Evolutionary conservation across 805 yeast species (phyloP).

Genomic region (Sungouiella thailandica): DNA sequence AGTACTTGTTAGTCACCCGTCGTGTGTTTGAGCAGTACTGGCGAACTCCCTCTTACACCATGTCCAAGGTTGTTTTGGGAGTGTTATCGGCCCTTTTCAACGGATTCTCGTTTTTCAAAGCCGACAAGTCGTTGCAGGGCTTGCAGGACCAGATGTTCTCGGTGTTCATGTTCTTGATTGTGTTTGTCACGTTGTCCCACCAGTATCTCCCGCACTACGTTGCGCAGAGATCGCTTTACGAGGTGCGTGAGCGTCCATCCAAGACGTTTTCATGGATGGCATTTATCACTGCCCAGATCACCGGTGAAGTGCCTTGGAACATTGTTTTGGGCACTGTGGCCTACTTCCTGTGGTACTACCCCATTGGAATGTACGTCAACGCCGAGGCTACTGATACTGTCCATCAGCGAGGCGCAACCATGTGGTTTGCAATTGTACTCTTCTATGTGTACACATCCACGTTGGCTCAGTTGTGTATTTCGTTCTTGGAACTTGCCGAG

Average conservation of each 20-base stretch:
- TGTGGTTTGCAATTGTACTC: conserved; percentile 37
- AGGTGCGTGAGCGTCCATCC: conserved; percentile 69
- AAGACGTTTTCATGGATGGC: conserved; percentile 65
- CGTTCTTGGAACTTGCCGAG: conserved; percentile 54
- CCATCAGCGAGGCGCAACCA: conserved; percentile 53
- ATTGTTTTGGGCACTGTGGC: conserved; percentile 41
- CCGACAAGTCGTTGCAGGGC: conserved; percentile 19
- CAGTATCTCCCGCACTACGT: conserved; percentile 57
- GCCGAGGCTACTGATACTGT: conserved; percentile 48
- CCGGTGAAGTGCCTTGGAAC: conserved; percentile 66
- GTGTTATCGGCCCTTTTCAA: conserved; percentile 10
- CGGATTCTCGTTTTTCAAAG: conserved; percentile 13
- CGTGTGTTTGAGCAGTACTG: conserved; percentile 38
- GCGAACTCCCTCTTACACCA: conserved; percentile 25
- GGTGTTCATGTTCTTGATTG: conserved; percentile 60
- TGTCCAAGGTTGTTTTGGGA: conserved; percentile 10
- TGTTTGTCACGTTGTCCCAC: conserved; percentile 52
- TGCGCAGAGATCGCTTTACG: conserved; percentile 60
- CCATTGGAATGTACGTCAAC: conserved; percentile 29
- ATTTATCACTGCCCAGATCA: conserved; percentile 55
- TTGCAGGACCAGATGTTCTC: conserved; percentile 68
- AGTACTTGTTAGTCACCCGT: conserved; percentile 17
- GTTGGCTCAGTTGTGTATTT: conserved; percentile 53
- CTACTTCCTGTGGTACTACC: conserved; percentile 16
- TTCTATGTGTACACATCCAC: conserved; percentile 54